A percentile compares a stretch with the other conserved stretches of the same genome.
phyloP scores from a whole-genome alignment of 208 protist species.

The Acanthamoeba royreba region DNA sequence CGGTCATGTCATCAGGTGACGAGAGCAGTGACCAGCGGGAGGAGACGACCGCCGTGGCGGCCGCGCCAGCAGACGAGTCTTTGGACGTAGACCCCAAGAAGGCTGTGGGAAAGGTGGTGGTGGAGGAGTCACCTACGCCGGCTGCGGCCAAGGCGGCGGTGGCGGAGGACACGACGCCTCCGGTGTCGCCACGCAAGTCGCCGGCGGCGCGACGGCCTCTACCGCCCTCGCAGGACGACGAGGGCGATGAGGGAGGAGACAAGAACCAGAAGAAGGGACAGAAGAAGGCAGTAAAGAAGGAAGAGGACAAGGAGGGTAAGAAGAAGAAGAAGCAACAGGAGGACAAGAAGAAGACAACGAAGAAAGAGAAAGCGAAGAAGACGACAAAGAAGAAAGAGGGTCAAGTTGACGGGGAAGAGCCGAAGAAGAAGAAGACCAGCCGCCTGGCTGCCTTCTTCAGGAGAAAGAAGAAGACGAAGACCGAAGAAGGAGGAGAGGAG shows the following conservation, averaged over 20 bases:
- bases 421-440: background rate
- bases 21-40: background rate
- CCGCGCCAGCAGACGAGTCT: background rate
- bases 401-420: background rate
- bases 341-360: background rate
- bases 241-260: background rate
- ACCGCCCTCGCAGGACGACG: too few species aligned
- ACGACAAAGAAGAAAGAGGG: background rate
- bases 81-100: background rate
- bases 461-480: background rate
- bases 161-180: background rate
- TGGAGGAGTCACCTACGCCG: too few species aligned
- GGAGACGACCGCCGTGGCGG: background rate
- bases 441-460: background rate
- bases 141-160: too few species aligned
- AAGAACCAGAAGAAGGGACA: background rate
- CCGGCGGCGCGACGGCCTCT: background rate
- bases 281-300: background rate
- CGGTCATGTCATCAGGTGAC: background rate
- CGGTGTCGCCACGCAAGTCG: background rate
- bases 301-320: background rate
- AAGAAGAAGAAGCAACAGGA: background rate
- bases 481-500: background rate
- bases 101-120: background rate
- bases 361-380: background rate